Evolutionary conservation across 2,329 filamentous ascomycete species (phyloP), one percentile per base, ranked within the genome.

Genomic region (Apiospora kogelbergensis): DNA sequence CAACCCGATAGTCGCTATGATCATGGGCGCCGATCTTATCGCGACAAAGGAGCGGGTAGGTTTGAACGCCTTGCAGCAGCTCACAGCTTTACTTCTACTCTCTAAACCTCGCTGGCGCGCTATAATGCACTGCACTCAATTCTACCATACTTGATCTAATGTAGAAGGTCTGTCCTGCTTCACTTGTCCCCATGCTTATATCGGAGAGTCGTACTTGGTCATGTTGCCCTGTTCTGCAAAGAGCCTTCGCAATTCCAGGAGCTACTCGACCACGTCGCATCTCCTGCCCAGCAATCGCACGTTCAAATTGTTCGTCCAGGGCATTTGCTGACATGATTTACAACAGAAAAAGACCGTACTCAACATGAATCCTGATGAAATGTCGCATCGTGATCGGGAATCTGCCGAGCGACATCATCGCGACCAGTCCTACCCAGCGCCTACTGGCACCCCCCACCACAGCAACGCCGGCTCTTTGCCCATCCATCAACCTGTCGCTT

Each of bases 401-500:
- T 86, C 88, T 69, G 82, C 88, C 73, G 89, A 93, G 72, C 84
- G 87, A 73, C 85, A 87, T 72, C 84, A 88, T 70, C 85, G 88
- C 77, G 90, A 91, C 57, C 87, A 89, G 66, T 90, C 90, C 76
- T 91, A 90, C 74, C 87, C 88, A 24, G 68, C 68, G 42, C 67
- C 69, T n/a, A 65, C 74, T 24, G 78, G 80, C 66, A 88, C 92
- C 70, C 90, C 91, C 33, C 94, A 96, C 77, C 95, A 98, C 80
- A 96, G 92, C 81, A 95, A 93, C 77, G 91, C 93, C 46, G 93
- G 92, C 69, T 94, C 95, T 2, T 93, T 97, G 68, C 94, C 95
- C 68, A 91, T 98, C 75, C 95, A 98, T 81, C 95, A 98, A 80
- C 95, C 95, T 6, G 94, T 98, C 70, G 95, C 95, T 71, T 90